A percentile compares a stretch with the other conserved stretches of the same genome.
Evolutionary conservation across 2,329 filamentous ascomycete genomes (phyloP).

Genomic region (Hypoxylon sp.): DNA sequence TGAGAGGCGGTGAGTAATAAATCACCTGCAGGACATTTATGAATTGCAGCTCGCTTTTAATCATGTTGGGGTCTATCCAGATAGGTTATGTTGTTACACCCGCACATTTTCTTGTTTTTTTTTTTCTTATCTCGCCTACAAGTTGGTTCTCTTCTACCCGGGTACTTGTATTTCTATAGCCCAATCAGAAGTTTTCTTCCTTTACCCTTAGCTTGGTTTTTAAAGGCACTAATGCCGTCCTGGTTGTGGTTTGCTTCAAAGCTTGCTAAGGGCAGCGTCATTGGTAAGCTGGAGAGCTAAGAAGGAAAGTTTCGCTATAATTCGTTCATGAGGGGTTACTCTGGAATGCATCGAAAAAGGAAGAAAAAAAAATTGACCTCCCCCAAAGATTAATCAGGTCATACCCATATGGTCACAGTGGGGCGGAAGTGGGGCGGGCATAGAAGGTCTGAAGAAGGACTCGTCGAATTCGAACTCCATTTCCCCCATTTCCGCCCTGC

Average conservation of each 20-base stretch:
- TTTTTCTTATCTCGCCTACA: constrained; percentile 2
- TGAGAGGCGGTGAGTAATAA: constrained; percentile 50
- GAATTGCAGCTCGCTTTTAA: constrained; percentile 38
- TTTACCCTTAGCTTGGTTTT: constrained; percentile 9
- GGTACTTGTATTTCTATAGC: constrained; percentile 4
- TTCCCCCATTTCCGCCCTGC: constrained; percentile 19
- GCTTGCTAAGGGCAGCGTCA: constrained; percentile 3
- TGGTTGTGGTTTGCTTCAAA: constrained; percentile 5
- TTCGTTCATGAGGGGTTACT: constrained; percentile 25
- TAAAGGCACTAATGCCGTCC: background rate
- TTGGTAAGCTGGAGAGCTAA: constrained; percentile 12
- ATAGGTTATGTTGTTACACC: constrained; percentile 17
- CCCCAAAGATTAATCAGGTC: constrained; percentile 29
- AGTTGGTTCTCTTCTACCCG: background rate
- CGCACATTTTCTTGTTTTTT: constrained; percentile 15
- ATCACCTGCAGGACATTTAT: constrained; percentile 41
- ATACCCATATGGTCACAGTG: constrained; percentile 36
- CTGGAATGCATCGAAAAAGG: constrained; percentile 21
- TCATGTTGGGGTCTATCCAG: constrained; percentile 28
- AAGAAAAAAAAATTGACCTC: constrained; percentile 7
- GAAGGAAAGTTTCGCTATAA: constrained; percentile 3
- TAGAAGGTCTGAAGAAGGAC: constrained; percentile 42
- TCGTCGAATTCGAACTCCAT: constrained; percentile 15
- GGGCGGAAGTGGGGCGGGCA: constrained; percentile 37
- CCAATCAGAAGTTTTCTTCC: constrained; percentile 16